These are phyloP conservation scores for Pharnaceum exiguum DNA, from an alignment of 148 eudicot genomes.

Conservation along the genomic window DNA sequence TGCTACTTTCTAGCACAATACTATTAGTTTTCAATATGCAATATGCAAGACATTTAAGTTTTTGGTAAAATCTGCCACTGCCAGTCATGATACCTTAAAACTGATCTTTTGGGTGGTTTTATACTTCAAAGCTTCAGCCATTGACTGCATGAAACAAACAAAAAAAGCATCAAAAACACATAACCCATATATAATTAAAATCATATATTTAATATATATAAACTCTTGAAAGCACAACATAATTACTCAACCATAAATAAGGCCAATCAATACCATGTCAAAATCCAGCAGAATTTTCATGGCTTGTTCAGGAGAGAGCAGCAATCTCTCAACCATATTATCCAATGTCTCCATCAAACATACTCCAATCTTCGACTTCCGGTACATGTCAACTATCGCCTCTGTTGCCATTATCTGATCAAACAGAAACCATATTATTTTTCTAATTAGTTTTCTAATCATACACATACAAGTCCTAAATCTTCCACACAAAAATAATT, in stretches of 20 bases:
- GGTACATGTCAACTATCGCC: conserved; percentile 88
- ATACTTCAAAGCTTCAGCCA: conserved; percentile 89
- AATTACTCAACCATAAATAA: background rate
- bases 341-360: conserved; percentile 92
- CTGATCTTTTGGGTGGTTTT: conserved; percentile 83
- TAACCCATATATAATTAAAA: background rate
- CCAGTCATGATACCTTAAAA: conserved; percentile 87
- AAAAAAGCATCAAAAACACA: background rate
- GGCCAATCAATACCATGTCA: conserved; percentile 44
- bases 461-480: no score
- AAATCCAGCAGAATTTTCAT: conserved; percentile 94
- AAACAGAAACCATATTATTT: no score
- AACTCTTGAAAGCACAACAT: background rate
- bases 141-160: conserved; percentile 55
- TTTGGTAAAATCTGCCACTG: no score
- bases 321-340: conserved; percentile 77
- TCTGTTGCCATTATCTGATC: conserved; percentile 87
- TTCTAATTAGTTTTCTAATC: no score
- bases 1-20: no score
- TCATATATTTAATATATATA: background rate
- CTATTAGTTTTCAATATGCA: no score
- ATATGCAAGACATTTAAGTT: no score
- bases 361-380: conserved; percentile 93
- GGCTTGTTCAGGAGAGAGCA: conserved; percentile 82
- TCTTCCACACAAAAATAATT: no score